These are phyloP conservation scores for Paramecium sexaurelia DNA, from an alignment of 73 alveolate species.

Conservation along the genomic window DNA sequence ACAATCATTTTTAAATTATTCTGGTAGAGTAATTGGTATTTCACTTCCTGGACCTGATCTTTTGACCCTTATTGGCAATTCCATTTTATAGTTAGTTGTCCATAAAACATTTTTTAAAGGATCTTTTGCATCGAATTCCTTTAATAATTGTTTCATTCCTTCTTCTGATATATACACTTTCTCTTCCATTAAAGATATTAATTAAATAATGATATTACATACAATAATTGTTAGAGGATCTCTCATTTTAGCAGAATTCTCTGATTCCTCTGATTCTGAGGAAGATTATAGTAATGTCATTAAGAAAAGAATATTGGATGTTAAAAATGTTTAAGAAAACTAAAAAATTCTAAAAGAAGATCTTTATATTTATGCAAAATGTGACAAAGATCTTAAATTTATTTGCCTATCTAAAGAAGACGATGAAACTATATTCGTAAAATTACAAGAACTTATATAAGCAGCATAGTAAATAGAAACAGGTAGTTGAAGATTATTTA, in stretches of 20 bases:
- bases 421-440: not conserved
- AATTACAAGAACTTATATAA: not conserved
- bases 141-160: constrained; percentile 37
- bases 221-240: not conserved
- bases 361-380: not conserved
- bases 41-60: constrained; percentile 66
- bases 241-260: not conserved
- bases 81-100: constrained; percentile 63
- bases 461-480: not conserved
- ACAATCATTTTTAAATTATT: constrained; percentile 40
- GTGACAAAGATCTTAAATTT: not conserved
- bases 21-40: constrained; percentile 50
- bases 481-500: no score
- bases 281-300: not conserved
- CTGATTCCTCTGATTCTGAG: constrained; percentile 11
- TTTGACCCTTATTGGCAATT: constrained; percentile 59
- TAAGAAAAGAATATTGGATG: not conserved
- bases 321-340: not conserved
- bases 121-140: constrained; percentile 59
- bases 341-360: not conserved
- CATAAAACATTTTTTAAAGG: constrained; percentile 60
- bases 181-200: constrained; percentile 36
- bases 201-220: constrained; percentile 4
- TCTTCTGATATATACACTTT: constrained; percentile 59
- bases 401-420: not conserved